Conservation (phyloP, 2,329 filamentous ascomycete species). For the Xylariaceae sp. region DNA sequence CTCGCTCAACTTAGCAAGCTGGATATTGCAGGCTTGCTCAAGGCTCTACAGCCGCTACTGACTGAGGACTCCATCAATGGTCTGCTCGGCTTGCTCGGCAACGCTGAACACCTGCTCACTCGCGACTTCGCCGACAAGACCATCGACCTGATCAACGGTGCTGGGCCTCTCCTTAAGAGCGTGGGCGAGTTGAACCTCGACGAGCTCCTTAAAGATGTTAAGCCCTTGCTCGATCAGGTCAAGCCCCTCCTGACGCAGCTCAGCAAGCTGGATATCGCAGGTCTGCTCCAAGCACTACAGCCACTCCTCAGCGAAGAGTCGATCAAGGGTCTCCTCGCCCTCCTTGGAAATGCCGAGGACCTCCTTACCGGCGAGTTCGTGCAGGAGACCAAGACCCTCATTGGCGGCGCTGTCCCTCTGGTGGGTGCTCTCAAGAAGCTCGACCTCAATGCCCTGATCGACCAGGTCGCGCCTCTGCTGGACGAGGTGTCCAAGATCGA, state of each 20-base stretch:
- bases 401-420: constrained; percentile 26
- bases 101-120: constrained; percentile 28
- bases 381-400: constrained; percentile 24
- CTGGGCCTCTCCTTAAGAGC: constrained; percentile 22
- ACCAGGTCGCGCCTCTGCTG: constrained; percentile 29
- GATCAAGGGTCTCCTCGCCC: constrained; percentile 23
- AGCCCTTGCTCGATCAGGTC: constrained; percentile 28
- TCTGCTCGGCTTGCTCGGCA: constrained; percentile 26
- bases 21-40: constrained; percentile 31
- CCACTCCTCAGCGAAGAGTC: constrained; percentile 31
- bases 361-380: constrained; percentile 27
- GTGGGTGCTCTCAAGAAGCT: constrained; percentile 28
- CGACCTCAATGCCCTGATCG: constrained; percentile 30
- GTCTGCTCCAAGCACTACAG: constrained; percentile 28
- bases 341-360: constrained; percentile 28
- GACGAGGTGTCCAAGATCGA: constrained; percentile 21
- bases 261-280: constrained; percentile 29
- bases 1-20: constrained; percentile 29
- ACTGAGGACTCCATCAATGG: constrained; percentile 28
- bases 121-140: constrained; percentile 24
- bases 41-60: constrained; percentile 32
- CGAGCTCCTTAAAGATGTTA: constrained; percentile 27
- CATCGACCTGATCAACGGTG: constrained; percentile 23
- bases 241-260: constrained; percentile 30
- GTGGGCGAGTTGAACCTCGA: constrained; percentile 29